Conservation (phyloP, 164 flowering plant genomes). For the Brasenia schreberi region DNA sequence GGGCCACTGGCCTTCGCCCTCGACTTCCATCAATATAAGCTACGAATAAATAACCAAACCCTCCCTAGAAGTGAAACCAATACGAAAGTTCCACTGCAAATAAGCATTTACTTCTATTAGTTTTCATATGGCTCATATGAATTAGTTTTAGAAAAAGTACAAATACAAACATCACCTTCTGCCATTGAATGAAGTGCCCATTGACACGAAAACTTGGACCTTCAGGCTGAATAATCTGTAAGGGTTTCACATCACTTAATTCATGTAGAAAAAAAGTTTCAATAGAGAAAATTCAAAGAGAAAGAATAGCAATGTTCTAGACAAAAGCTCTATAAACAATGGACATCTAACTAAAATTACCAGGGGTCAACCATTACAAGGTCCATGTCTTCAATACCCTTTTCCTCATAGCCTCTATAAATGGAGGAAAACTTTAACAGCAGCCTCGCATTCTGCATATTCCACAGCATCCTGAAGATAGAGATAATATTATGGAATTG, state of each 20-base stretch:
- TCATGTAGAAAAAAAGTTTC: too few species aligned
- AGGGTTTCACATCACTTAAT: constrained; percentile 75
- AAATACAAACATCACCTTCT: constrained; percentile 36
- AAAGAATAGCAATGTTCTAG: too few species aligned
- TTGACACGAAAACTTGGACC: constrained; percentile 88
- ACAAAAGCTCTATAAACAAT: too few species aligned
- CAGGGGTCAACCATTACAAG: constrained; percentile 96
- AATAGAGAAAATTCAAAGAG: too few species aligned
- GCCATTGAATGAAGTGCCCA: constrained; percentile 82
- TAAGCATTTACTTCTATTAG: too few species aligned
- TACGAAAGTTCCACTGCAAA: constrained; percentile 76
- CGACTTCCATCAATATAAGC: constrained; percentile 89
- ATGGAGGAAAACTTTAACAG: constrained; percentile 78
- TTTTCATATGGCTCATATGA: background rate
- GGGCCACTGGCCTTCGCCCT: constrained; percentile 82
- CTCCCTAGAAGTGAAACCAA: constrained; percentile 87
- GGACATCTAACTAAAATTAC: too few species aligned
- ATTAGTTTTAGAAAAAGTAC: background rate
- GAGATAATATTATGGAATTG: too few species aligned
- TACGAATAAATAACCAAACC: constrained; percentile 77
- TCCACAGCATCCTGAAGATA: constrained; percentile 70
- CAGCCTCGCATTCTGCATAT: constrained; percentile 95
- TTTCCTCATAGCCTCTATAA: constrained; percentile 84
- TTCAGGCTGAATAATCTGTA: constrained; percentile 77
- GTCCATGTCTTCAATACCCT: constrained; percentile 94